Base-by-base conservation (phyloP, 768 basidiomycete genomes). In the Rubroboletus pulcherrimus region DNA sequence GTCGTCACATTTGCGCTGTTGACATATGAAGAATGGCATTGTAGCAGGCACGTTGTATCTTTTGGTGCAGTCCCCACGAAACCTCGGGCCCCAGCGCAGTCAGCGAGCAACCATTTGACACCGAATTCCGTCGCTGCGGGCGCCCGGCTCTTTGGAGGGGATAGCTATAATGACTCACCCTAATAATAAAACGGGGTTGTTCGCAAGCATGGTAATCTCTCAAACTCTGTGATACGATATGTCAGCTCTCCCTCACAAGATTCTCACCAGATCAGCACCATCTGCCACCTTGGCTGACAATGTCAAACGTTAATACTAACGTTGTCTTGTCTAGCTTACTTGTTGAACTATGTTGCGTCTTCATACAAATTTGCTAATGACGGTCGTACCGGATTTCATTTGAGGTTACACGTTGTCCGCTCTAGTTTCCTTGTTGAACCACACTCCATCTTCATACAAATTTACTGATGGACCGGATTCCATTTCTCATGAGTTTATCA, bases 291-390 rank as follows among this genome's bases (percentile, higher is more conserved):
- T 48, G 35, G 45, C 45, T 34, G 31, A 58, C 24, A 51, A 44
- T 39, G 51, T 55, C 51, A 56, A 66, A 60, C 45, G 29, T 48
- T 34, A 51, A 55, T 34, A 57, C 53, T 45, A 51, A 41, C 17
- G 12, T 45, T 14, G 52, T 9, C 40, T 26, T 49, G 40, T 59
- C 37, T n/a, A 55, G 10, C 26, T 26, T 30, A 31, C 35, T 57
- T 56, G 39, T 53, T 54, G 49, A 38, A 19, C 41, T 17, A 7
- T 19, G 1, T 3, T 34, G 37, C 29, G 11, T 31, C 21, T 26
- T 44, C 14, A n/a, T 50, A 39, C 26, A 33, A 42, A 55, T 55
- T 55, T 35, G 17, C 26, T 49, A 26, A 26, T 26, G 8, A 29
- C 10, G 26, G 9, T 4, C 1, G 26, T 15, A n/a, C 5, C 9